Evolutionary conservation across 345 rosid genomes (phyloP).

Genomic region (Aurinia saxatilis): DNA sequence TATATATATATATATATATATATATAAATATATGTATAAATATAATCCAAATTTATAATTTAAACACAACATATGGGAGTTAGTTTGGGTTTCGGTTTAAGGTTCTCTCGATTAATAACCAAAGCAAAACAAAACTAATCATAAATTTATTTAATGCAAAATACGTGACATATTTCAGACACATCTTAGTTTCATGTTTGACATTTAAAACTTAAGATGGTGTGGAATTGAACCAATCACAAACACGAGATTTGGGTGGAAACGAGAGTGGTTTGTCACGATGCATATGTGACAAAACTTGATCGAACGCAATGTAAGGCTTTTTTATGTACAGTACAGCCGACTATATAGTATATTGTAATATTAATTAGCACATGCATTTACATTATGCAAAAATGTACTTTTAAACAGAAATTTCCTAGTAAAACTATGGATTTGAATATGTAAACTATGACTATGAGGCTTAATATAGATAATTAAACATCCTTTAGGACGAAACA

Average conservation of each 20-base stretch:
- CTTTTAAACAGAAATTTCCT: background rate
- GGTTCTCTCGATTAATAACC: too few relatives aligned
- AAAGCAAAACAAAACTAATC: too few relatives aligned
- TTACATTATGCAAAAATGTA: background rate
- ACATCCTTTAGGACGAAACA: slow-evolving; percentile 6
- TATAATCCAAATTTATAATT: too few relatives aligned
- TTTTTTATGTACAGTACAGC: background rate
- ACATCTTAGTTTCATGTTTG: background rate
- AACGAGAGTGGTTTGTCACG: slow-evolving; percentile 22
- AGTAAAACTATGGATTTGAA: background rate
- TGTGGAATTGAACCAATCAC: background rate
- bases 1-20: too few relatives aligned
- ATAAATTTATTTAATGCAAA: too few relatives aligned
- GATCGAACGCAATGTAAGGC: slow-evolving; percentile 14
- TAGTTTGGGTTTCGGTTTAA: background rate
- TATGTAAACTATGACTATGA: too few relatives aligned
- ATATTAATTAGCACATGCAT: background rate
- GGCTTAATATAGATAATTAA: background rate
- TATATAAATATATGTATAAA: too few relatives aligned
- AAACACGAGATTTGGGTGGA: slow-evolving; percentile 8
- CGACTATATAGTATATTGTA: background rate
- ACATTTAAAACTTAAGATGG: background rate
- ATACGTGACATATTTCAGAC: background rate
- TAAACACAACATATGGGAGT: too few relatives aligned
- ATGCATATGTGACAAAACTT: slow-evolving; percentile 4